Evolutionary conservation across 2,329 filamentous ascomycete species (phyloP).

Genomic region (Cryphonectria radicalis): DNA sequence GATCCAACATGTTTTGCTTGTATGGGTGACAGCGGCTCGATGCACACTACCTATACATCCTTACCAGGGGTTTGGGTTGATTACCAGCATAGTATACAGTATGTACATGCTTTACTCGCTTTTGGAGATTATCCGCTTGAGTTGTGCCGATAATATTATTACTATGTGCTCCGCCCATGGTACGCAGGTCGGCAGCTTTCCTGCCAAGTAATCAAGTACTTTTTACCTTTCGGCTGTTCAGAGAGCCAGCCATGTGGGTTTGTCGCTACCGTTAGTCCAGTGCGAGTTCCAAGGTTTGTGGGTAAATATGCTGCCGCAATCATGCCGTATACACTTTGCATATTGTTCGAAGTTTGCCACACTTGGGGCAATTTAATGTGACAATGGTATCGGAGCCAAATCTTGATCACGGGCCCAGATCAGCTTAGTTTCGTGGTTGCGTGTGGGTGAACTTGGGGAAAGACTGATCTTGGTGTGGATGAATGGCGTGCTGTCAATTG

Average conservation of each 20-base stretch:
- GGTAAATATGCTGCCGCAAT: neutral
- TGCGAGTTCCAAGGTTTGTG: neutral
- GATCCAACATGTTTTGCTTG: neutral
- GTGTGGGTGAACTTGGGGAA: neutral
- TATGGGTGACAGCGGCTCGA: neutral
- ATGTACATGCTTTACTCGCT: neutral
- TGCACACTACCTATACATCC: neutral
- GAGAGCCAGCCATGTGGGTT: neutral
- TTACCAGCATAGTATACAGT: neutral
- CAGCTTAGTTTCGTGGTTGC: neutral
- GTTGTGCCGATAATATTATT: neutral
- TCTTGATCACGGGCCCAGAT: neutral
- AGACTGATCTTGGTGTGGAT: neutral
- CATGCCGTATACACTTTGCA: neutral
- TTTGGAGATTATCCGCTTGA: neutral
- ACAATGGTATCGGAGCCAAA: neutral
- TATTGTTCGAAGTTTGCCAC: neutral
- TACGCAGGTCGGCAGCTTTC: neutral
- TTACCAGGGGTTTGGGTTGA: neutral
- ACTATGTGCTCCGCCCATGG: neutral
- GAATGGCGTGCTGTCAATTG: neutral
- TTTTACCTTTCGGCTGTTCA: neutral
- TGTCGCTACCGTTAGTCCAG: neutral
- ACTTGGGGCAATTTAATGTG: neutral
- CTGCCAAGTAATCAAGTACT: neutral